phyloP scores from a whole-genome alignment of 768 basidiomycete genomes.

The Lactarius akahatsu region DNA sequence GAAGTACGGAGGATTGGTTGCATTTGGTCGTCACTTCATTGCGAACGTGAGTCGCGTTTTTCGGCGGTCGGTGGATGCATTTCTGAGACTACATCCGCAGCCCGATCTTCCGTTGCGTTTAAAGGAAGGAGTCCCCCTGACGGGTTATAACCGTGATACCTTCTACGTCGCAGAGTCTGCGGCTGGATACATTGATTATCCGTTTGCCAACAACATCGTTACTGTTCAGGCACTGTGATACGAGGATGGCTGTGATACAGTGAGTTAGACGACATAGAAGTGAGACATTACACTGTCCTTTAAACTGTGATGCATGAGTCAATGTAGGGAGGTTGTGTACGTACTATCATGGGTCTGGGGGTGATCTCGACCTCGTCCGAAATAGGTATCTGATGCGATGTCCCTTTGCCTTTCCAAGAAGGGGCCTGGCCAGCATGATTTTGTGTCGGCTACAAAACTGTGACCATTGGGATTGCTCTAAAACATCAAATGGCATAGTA shows the following conservation, averaged over 20 bases:
- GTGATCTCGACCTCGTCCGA: too few relatives aligned
- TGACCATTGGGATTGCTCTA: too few relatives aligned
- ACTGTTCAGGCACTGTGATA: background rate
- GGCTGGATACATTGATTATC: slow-evolving; percentile 22
- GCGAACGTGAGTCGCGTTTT: slow-evolving; percentile 15
- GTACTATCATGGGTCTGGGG: too few relatives aligned
- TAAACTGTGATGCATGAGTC: too few relatives aligned
- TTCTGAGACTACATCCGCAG: background rate
- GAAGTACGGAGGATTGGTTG: slow-evolving; percentile 19
- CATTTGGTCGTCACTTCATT: slow-evolving; percentile 21
- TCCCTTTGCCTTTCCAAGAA: too few relatives aligned
- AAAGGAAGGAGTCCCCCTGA: slow-evolving; percentile 4
- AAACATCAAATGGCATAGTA: too few relatives aligned
- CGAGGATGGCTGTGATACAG: too few relatives aligned
- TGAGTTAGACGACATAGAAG: background rate
- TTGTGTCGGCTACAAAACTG: too few relatives aligned
- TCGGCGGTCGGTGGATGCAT: background rate
- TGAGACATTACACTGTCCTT: too few relatives aligned
- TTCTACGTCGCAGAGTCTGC: slow-evolving; percentile 17
- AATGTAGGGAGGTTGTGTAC: too few relatives aligned
- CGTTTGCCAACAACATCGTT: slow-evolving; percentile 2
- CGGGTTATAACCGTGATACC: slow-evolving; percentile 9
- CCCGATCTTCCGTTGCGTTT: slow-evolving; percentile 28
- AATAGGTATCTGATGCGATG: too few relatives aligned
- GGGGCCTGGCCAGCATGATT: too few relatives aligned